A percentile compares a stretch with the other conserved stretches of the same genome.
Conservation (phyloP, 345 rosid species). For the Reutealis trisperma region DNA sequence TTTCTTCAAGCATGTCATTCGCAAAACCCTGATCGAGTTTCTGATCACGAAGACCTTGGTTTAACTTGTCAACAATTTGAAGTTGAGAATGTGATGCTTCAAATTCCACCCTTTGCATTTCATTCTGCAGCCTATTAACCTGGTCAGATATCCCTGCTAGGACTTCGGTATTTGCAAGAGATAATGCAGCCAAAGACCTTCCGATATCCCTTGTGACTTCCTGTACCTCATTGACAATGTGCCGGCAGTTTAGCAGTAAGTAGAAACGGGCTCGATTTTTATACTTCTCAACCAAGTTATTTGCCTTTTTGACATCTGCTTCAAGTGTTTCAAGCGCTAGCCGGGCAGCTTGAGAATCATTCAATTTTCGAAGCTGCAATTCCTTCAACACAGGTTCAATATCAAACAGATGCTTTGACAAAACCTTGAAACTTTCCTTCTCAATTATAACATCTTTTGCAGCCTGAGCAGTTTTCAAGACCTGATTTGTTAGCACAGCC, state of each 20-base stretch:
- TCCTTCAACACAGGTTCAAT: constrained; percentile 63
- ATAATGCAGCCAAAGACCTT: constrained; percentile 54
- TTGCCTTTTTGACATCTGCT: constrained; percentile 64
- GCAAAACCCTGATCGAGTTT: constrained; percentile 66
- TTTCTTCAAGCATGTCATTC: constrained; percentile 61
- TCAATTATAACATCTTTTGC: constrained; percentile 61
- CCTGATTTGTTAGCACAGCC: constrained; percentile 59
- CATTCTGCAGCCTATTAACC: constrained; percentile 58
- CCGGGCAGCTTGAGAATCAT: constrained; percentile 62
- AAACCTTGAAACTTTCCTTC: constrained; percentile 67
- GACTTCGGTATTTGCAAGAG: constrained; percentile 57
- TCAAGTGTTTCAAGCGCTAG: constrained; percentile 53
- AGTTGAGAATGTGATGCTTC: constrained; percentile 58
- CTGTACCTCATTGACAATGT: constrained; percentile 60
- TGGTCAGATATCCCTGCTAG: constrained; percentile 57
- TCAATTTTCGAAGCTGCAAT: constrained; percentile 51
- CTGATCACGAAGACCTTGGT: constrained; percentile 58
- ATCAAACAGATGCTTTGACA: constrained; percentile 65
- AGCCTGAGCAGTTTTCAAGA: constrained; percentile 70
- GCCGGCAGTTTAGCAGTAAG: constrained; percentile 54
- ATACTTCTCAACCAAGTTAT: constrained; percentile 58
- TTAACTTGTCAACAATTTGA: constrained; percentile 55
- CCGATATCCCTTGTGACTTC: constrained; percentile 69
- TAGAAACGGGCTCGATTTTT: constrained; percentile 59
- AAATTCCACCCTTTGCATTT: constrained; percentile 68